Conservation (phyloP, 441 rosid genomes). For the Pelargonium myrrhifolium region DNA sequence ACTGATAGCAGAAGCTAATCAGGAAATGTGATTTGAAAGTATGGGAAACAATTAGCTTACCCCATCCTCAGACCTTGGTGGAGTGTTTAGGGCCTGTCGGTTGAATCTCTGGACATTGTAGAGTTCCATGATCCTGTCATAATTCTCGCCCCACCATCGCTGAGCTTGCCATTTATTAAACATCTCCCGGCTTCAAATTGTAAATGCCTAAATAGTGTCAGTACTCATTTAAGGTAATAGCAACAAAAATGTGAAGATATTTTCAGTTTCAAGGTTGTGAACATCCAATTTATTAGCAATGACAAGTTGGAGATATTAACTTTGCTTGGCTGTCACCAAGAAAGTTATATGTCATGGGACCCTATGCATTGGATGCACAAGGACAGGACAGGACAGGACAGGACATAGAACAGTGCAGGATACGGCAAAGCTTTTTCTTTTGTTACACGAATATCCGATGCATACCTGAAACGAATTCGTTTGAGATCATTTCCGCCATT, state of each 20-base stretch:
- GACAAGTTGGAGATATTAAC: background rate
- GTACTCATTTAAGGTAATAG: slow-evolving; percentile 12
- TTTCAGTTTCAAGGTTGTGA: background rate
- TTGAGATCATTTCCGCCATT: slow-evolving; percentile 91
- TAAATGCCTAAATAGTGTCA: slow-evolving; percentile 23
- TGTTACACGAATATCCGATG: background rate
- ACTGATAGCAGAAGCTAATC: too few relatives aligned
- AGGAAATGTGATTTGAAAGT: background rate
- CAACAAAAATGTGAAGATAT: slow-evolving; percentile 4
- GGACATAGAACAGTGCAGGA: background rate
- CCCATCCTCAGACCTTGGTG: slow-evolving; percentile 87
- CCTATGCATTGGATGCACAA: background rate
- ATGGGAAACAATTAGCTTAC: slow-evolving; percentile 25
- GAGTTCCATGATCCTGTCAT: slow-evolving; percentile 90
- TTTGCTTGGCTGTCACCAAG: background rate
- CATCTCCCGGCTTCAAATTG: slow-evolving; percentile 77
- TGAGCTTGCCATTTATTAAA: slow-evolving; percentile 98
- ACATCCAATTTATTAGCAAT: background rate
- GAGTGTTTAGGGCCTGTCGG: slow-evolving; percentile 88
- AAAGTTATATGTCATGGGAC: background rate
- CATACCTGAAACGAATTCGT: slow-evolving; percentile 90
- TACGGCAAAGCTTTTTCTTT: background rate
- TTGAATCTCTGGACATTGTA: slow-evolving; percentile 96
- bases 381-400: background rate
- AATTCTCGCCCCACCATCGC: slow-evolving; percentile 98